Percentiles rank a stretch among this genome's conserved stretches.
phyloP scores from a whole-genome alignment of 139 green algal genomes.

The Coelastrella sp. region DNA sequence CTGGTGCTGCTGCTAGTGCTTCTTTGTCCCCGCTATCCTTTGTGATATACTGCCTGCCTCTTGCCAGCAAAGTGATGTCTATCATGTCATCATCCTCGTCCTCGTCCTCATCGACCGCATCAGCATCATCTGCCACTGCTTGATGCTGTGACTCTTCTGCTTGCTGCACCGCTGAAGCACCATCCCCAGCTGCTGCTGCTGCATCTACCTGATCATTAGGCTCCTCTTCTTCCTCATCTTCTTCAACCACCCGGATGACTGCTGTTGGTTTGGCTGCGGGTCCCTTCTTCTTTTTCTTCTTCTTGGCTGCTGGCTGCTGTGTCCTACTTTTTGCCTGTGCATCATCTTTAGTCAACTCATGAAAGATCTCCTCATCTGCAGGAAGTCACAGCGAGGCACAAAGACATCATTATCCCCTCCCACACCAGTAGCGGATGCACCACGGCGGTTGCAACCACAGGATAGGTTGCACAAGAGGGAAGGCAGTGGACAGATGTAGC shows the following conservation, averaged over 20 bases:
- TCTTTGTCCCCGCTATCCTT: neutral
- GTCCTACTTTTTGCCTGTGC: neutral
- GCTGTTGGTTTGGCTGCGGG: neutral
- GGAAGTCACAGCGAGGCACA: neutral
- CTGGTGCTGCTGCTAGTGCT: neutral
- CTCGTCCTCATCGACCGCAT: neutral
- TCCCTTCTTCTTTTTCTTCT: conserved; percentile 51
- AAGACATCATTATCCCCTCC: too few species aligned
- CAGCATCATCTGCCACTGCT: neutral
- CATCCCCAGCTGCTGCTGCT: conserved; percentile 13
- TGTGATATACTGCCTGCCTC: neutral
- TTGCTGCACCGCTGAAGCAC: too few species aligned
- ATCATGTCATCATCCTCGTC: neutral
- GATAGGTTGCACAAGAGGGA: too few species aligned
- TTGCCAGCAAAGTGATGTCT: neutral
- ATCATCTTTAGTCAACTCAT: neutral
- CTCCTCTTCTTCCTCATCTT: neutral
- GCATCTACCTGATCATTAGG: neutral
- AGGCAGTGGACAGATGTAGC: too few species aligned
- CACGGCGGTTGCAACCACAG: too few species aligned
- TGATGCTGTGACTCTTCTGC: neutral
- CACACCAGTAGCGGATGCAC: too few species aligned
- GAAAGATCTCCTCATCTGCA: neutral
- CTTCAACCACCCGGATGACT: neutral
- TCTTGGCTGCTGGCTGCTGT: conserved; percentile 36